Conservation (phyloP, 352 stramenopile genomes). For the Pythium rishiriense region DNA sequence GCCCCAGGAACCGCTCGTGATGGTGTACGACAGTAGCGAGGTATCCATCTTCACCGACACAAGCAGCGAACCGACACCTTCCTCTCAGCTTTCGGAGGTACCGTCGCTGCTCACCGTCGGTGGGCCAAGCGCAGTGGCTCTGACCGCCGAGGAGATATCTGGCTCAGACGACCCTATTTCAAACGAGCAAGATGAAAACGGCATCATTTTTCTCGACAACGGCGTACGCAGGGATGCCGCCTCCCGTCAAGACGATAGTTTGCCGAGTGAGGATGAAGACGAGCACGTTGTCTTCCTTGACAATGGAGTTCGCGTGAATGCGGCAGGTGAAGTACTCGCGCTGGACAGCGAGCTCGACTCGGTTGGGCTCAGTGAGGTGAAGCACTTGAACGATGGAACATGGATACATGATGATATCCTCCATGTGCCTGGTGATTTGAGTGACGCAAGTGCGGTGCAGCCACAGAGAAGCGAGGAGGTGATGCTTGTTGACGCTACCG, state of each 20-base stretch:
- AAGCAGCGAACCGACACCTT: neutral
- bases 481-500: too few relatives aligned
- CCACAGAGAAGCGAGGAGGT: too few relatives aligned
- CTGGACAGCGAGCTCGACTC: neutral
- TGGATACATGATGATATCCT: too few relatives aligned
- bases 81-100: neutral
- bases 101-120: neutral
- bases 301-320: constrained; percentile 13
- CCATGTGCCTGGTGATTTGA: too few relatives aligned
- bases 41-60: neutral
- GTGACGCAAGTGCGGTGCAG: too few relatives aligned
- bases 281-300: constrained; percentile 22
- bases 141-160: neutral
- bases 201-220: constrained; percentile 19
- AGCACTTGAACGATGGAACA: too few relatives aligned
- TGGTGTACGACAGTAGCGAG: constrained; percentile 14
- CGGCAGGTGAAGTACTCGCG: neutral
- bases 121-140: neutral
- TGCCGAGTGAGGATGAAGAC: too few relatives aligned
- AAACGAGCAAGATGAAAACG: neutral
- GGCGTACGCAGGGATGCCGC: constrained; percentile 4
- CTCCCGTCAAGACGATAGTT: neutral
- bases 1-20: neutral
- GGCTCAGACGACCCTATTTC: neutral
- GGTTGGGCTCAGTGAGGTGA: too few relatives aligned